Conservation (phyloP, 371 early-diverging fungal genomes). For the Mortierella sp. region DNA sequence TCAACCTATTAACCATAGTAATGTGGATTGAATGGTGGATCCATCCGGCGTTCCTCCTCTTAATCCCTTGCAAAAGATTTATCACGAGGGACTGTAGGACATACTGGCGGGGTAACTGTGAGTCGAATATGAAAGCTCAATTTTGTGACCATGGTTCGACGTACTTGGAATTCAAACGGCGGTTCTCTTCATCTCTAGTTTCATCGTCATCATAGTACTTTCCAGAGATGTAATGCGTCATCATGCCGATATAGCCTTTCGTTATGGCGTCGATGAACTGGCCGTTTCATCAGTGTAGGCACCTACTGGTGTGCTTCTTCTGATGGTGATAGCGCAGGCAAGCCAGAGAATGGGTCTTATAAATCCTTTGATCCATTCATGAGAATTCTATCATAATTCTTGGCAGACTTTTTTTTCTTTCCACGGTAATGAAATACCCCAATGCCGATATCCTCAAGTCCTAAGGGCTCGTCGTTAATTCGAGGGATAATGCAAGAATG, state of each 20-base stretch:
- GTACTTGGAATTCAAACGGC: not conserved
- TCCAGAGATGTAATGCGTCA: not conserved
- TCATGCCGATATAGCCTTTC: not conserved
- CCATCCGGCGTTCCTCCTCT: not conserved
- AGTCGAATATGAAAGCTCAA: slow-evolving; percentile 9
- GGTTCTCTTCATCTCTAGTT: not conserved
- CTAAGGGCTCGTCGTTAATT: slow-evolving; percentile 7
- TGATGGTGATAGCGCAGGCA: not conserved
- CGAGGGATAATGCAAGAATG: slow-evolving; percentile 10
- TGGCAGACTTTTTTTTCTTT: slow-evolving; percentile 18
- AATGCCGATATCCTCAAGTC: not conserved
- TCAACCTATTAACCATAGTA: not conserved
- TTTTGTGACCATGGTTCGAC: slow-evolving; percentile 16
- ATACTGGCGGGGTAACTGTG: not conserved
- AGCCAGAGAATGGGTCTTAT: not conserved
- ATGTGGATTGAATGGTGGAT: not conserved
- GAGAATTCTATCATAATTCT: not conserved
- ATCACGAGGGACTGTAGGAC: not conserved
- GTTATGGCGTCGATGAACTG: not conserved
- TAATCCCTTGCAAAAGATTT: not conserved
- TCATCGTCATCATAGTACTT: slow-evolving; percentile 1
- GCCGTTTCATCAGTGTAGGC: not conserved
- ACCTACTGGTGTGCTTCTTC: not conserved
- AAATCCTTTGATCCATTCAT: not conserved
- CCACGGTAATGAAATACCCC: slow-evolving; percentile 21